phyloP scores from a whole-genome alignment of 2,329 filamentous ascomycete species.

The Blastomyces gilchristii region DNA sequence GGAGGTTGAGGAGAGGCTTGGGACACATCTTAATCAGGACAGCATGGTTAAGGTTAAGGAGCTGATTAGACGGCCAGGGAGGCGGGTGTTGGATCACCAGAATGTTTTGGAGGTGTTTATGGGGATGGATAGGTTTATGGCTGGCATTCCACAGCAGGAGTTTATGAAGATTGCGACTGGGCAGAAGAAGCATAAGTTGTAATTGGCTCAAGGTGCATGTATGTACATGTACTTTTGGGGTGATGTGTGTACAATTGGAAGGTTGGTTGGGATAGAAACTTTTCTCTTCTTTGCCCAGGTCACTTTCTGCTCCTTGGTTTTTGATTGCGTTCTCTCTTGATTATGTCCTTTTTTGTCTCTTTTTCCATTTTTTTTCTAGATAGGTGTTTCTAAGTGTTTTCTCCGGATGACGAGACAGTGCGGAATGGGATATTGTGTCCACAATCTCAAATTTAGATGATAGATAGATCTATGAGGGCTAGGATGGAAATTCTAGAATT shows the following conservation, averaged over 20 bases:
- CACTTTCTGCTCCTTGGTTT: not conserved
- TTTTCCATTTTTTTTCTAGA: not conserved
- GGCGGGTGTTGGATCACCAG: slow-evolving; percentile 62
- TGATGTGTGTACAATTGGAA: not conserved
- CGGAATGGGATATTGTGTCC: not conserved
- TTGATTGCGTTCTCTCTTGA: not conserved
- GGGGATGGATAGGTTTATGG: slow-evolving; percentile 69
- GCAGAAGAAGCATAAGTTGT: slow-evolving; percentile 92
- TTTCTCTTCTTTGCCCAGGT: not conserved
- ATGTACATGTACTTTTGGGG: not conserved
- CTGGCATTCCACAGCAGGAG: slow-evolving; percentile 75
- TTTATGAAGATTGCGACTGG: slow-evolving; percentile 76
- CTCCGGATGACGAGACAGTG: not conserved
- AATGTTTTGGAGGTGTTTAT: slow-evolving; percentile 78
- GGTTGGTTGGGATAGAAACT: not conserved
- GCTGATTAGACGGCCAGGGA: slow-evolving; percentile 63
- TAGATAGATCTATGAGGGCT: not conserved
- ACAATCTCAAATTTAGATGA: not conserved
- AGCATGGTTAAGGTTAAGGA: slow-evolving; percentile 77
- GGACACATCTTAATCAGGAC: slow-evolving; percentile 66
- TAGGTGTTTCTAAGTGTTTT: not conserved
- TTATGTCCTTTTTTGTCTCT: not conserved
- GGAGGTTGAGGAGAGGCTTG: slow-evolving; percentile 73
- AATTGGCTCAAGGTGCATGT: slow-evolving; percentile 15
- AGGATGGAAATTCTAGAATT: not conserved